These are phyloP conservation scores for Cladobotryum protrusum DNA, from an alignment of 2,329 filamentous ascomycete species.

Conservation along the genomic window DNA sequence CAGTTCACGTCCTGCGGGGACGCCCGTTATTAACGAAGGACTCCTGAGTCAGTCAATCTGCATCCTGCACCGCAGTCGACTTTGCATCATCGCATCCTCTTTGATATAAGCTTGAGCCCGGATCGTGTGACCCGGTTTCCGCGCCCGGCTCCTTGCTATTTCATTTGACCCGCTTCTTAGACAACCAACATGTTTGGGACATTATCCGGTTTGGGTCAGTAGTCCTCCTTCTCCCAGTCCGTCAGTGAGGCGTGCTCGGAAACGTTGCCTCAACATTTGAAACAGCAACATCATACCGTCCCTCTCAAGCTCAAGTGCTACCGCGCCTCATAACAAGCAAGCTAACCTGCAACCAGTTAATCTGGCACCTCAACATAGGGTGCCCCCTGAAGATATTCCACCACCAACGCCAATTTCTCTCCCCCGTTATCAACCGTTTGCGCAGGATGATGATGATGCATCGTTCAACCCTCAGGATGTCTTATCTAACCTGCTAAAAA, in stretches of 20 bases:
- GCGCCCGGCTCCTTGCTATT: too few relatives aligned
- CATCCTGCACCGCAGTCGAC: too few relatives aligned
- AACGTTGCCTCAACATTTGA: too few relatives aligned
- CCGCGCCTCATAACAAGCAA: too few relatives aligned
- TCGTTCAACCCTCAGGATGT: constrained; percentile 26
- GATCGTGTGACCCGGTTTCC: too few relatives aligned
- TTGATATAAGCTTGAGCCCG: too few relatives aligned
- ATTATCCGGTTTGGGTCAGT: constrained; percentile 9
- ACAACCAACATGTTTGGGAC: constrained; percentile 9
- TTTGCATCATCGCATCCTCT: too few relatives aligned
- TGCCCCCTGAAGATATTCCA: constrained; percentile 48
- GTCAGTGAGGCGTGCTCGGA: neutral
- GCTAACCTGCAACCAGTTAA: constrained; percentile 11
- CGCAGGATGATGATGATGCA: constrained; percentile 23
- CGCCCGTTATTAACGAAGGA: too few relatives aligned
- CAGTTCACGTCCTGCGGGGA: too few relatives aligned
- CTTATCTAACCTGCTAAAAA: constrained; percentile 46
- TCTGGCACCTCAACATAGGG: constrained; percentile 19
- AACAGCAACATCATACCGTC: neutral
- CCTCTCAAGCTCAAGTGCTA: neutral
- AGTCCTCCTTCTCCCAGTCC: neutral
- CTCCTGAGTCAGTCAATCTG: too few relatives aligned
- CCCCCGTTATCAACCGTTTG: constrained; percentile 38
- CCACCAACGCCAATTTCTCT: constrained; percentile 49
- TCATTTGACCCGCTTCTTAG: neutral